These are phyloP conservation scores for Astragalus glycyphyllos DNA, from an alignment of 306 rosid species.

Conservation along the genomic window DNA sequence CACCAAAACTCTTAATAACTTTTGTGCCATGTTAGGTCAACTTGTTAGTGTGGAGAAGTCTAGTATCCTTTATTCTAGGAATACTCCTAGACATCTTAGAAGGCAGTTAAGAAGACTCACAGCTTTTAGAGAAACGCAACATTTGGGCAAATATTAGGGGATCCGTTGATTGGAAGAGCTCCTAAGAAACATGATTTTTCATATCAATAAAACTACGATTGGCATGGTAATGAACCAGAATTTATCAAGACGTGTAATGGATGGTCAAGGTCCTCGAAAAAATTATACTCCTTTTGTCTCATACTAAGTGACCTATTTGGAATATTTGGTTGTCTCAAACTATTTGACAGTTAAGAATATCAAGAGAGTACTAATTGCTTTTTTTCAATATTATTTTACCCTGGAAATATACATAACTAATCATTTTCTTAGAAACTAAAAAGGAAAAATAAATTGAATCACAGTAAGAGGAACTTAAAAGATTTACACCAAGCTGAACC, in stretches of 20 bases:
- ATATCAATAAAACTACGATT: too few species aligned
- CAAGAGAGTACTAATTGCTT: not conserved
- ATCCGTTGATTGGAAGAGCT: too few species aligned
- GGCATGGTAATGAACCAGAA: conserved; percentile 21
- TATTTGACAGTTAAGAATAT: conserved; percentile 30
- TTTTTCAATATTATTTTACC: not conserved
- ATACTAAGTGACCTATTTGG: not conserved
- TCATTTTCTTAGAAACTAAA: not conserved
- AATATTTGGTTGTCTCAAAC: not conserved
- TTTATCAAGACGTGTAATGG: conserved; percentile 30
- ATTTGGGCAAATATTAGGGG: too few species aligned
- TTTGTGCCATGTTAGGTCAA: too few species aligned
- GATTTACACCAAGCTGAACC: conserved; percentile 21
- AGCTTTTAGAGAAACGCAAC: too few species aligned
- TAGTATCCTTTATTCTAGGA: too few species aligned
- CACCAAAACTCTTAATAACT: too few species aligned
- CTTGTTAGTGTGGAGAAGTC: too few species aligned
- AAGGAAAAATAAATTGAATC: conserved; percentile 31
- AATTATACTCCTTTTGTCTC: not conserved
- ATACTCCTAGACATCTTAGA: too few species aligned
- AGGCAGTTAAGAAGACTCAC: too few species aligned
- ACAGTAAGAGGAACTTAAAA: conserved; percentile 14
- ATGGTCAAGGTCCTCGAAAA: conserved; percentile 19
- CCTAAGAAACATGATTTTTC: too few species aligned
- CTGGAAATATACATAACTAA: too few species aligned